A percentile compares a stretch with the other conserved stretches of the same genome.
These are phyloP conservation scores for Planoprotostelium fungivorum DNA, from an alignment of 78 protist genomes.

Conservation along the genomic window DNA sequence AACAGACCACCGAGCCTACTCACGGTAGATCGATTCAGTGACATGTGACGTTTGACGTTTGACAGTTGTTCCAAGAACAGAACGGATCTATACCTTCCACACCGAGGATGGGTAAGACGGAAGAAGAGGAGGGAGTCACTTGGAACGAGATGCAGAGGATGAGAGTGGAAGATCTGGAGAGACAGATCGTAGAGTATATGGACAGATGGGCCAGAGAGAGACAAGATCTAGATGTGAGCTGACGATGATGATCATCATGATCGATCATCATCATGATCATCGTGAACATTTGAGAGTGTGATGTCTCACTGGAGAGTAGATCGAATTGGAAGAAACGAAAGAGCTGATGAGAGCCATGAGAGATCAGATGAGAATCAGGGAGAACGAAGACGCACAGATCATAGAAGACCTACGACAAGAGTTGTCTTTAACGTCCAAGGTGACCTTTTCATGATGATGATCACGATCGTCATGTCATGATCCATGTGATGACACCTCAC, in stretches of 20 bases:
- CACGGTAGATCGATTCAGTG: no score
- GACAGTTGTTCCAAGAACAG: no score
- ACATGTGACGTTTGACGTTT: no score
- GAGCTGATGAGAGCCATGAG: background rate
- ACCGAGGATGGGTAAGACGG: no score
- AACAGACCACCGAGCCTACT: no score
- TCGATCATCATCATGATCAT: no score
- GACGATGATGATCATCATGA: background rate
- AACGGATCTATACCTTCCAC: no score
- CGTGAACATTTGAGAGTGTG: no score
- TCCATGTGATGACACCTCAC: background rate
- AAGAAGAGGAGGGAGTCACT: no score
- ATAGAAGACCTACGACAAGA: background rate
- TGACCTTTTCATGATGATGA: background rate
- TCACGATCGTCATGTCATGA: background rate
- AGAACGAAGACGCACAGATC: no score
- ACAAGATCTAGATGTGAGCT: background rate
- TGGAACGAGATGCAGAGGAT: background rate
- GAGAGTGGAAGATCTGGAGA: background rate
- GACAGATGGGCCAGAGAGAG: background rate
- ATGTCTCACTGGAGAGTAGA: background rate
- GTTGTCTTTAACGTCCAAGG: background rate
- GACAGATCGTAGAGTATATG: background rate
- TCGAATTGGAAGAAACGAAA: background rate
- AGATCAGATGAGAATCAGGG: background rate